phyloP scores from a whole-genome alignment of 257 asterid genomes.

The Primulina huaijiensis region DNA sequence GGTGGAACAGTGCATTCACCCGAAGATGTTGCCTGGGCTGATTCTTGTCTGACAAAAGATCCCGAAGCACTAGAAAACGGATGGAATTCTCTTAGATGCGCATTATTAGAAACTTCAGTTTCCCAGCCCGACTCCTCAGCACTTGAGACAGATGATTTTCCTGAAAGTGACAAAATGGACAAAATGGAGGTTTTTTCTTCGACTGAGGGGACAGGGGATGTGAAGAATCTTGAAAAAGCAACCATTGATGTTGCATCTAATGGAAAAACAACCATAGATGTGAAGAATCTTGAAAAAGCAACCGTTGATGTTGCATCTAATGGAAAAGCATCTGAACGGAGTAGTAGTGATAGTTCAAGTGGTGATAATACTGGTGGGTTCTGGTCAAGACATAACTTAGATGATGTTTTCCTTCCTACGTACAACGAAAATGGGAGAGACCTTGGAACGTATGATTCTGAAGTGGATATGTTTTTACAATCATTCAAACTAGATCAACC shows the following conservation, averaged over 20 bases:
- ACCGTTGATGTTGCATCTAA: not conserved
- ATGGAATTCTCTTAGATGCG: conserved; percentile 43
- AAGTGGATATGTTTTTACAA: conserved; percentile 32
- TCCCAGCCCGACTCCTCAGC: conserved; percentile 24
- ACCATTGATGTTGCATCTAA: conserved; percentile 11
- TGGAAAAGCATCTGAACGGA: conserved; percentile 25
- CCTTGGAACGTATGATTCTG: conserved; percentile 32
- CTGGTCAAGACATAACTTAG: conserved; percentile 38
- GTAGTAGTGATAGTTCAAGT: conserved; percentile 19
- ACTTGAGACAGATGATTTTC: conserved; percentile 18
- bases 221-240: conserved; percentile 19
- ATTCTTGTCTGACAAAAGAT: conserved; percentile 61
- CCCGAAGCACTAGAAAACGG: conserved; percentile 32
- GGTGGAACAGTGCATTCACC: conserved; percentile 32
- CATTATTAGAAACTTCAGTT: conserved; percentile 34
- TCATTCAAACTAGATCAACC: conserved; percentile 28
- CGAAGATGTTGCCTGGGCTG: conserved; percentile 77
- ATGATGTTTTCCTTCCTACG: conserved; percentile 50
- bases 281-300: too few relatives aligned
- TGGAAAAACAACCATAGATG: too few relatives aligned
- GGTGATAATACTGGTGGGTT: conserved; percentile 30
- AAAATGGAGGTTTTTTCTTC: conserved; percentile 20
- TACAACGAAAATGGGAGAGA: conserved; percentile 42
- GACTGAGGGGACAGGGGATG: conserved; percentile 14
- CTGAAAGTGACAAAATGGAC: conserved; percentile 18